These are phyloP conservation scores for Termitomyces sp. DNA, from an alignment of 768 basidiomycete species.

Conservation along the genomic window DNA sequence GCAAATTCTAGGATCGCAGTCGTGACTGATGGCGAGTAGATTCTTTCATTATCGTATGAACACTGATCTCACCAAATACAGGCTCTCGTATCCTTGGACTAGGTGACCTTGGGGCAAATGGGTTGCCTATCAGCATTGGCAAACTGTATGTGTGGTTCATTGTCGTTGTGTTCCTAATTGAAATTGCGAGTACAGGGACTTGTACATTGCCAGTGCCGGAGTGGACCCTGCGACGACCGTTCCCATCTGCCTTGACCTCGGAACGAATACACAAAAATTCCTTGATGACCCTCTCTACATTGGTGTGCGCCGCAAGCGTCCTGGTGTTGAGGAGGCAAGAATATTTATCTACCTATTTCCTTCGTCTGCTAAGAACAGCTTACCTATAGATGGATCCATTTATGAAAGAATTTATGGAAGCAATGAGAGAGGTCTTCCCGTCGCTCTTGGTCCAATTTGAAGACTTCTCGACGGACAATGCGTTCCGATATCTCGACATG, in stretches of 20 bases:
- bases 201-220: slow-evolving; percentile 71
- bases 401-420: slow-evolving; percentile 73
- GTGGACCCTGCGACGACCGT: slow-evolving; percentile 49
- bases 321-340: slow-evolving; percentile 34
- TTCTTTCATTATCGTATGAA: slow-evolving; percentile 15
- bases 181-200: slow-evolving; percentile 30
- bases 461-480: slow-evolving; percentile 75
- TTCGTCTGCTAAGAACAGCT: background rate
- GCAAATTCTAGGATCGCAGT: slow-evolving; percentile 57
- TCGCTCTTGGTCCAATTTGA: slow-evolving; percentile 68
- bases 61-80: slow-evolving; percentile 7
- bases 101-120: slow-evolving; percentile 42
- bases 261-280: slow-evolving; percentile 65
- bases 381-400: slow-evolving; percentile 55
- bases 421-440: slow-evolving; percentile 61
- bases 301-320: slow-evolving; percentile 55
- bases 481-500: slow-evolving; percentile 65
- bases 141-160: slow-evolving; percentile 46
- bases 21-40: slow-evolving; percentile 59
- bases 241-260: slow-evolving; percentile 69
- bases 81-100: slow-evolving; percentile 74
- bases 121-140: slow-evolving; percentile 61
- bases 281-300: slow-evolving; percentile 73
- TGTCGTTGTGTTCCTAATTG: background rate
- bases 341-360: background rate